Conservation (phyloP, 2,329 filamentous ascomycete genomes). For the Aspergillus cejpii region DNA sequence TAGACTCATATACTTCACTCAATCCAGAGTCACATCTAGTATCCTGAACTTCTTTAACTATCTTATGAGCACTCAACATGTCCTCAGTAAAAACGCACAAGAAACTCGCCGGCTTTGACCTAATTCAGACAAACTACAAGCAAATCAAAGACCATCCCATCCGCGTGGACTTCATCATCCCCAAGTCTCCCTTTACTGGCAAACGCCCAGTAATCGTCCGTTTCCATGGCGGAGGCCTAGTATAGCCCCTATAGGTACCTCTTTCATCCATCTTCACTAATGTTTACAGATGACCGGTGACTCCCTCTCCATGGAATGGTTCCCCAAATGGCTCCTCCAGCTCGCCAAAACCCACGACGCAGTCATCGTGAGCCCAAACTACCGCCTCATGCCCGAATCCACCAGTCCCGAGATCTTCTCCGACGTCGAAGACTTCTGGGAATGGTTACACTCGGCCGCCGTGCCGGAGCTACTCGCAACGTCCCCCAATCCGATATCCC, state of each 20-base stretch:
- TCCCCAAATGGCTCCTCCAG: slow-evolving; percentile 34
- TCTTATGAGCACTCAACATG: neutral
- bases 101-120: slow-evolving; percentile 33
- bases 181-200: slow-evolving; percentile 30
- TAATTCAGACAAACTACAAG: slow-evolving; percentile 40
- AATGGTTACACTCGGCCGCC: slow-evolving; percentile 34
- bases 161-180: slow-evolving; percentile 34
- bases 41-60: too few relatives aligned
- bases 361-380: slow-evolving; percentile 45
- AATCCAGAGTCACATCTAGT: too few relatives aligned
- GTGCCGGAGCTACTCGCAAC: slow-evolving; percentile 10
- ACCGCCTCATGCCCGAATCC: slow-evolving; percentile 49
- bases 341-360: slow-evolving; percentile 37
- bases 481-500: slow-evolving; percentile 10
- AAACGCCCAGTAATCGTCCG: slow-evolving; percentile 39
- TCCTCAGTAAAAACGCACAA: neutral
- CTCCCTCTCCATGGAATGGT: slow-evolving; percentile 24
- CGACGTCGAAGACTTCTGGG: slow-evolving; percentile 46
- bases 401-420: slow-evolving; percentile 43
- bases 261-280: neutral
- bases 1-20: too few relatives aligned
- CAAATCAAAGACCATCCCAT: slow-evolving; percentile 34
- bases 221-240: slow-evolving; percentile 43
- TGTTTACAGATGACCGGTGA: slow-evolving; percentile 26
- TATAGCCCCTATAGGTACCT: slow-evolving; percentile 18